A percentile compares a stretch with the other conserved stretches of the same genome.
Conservation (phyloP, 768 basidiomycete species). For the Mycena haematopus region DNA sequence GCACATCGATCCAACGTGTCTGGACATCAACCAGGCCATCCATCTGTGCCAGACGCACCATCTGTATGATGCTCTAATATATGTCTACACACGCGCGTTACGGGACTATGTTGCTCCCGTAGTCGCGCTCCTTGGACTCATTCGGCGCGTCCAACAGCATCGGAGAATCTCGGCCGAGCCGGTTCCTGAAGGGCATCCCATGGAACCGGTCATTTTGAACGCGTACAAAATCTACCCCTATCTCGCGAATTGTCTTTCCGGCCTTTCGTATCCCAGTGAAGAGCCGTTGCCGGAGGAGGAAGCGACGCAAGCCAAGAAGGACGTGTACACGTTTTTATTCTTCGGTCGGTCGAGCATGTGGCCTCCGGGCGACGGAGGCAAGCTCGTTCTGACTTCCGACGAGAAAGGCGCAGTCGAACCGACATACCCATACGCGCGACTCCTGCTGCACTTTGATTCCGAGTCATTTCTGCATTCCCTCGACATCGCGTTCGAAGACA, state of each 20-base stretch:
- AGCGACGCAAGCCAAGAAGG: constrained; percentile 69
- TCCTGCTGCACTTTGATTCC: constrained; percentile 86
- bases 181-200: constrained; percentile 39
- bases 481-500: constrained; percentile 94
- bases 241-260: constrained; percentile 79
- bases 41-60: constrained; percentile 80
- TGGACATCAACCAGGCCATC: constrained; percentile 95
- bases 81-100: constrained; percentile 90
- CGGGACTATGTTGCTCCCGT: constrained; percentile 89
- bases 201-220: constrained; percentile 68
- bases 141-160: constrained; percentile 69
- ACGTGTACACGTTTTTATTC: constrained; percentile 85
- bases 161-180: constrained; percentile 47
- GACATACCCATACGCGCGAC: constrained; percentile 88
- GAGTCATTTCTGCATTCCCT: constrained; percentile 94
- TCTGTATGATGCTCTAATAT: constrained; percentile 93
- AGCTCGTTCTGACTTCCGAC: constrained; percentile 75
- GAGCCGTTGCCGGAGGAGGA: constrained; percentile 71
- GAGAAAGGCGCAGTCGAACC: constrained; percentile 80
- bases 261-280: constrained; percentile 86
- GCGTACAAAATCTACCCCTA: constrained; percentile 95
- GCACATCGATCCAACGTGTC: constrained; percentile 90
- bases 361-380: constrained; percentile 76
- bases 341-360: constrained; percentile 79
- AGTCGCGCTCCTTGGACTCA: constrained; percentile 80